Evolutionary conservation across 176 grass and related monocot species (phyloP).

Genomic region (Avena sativa): DNA sequence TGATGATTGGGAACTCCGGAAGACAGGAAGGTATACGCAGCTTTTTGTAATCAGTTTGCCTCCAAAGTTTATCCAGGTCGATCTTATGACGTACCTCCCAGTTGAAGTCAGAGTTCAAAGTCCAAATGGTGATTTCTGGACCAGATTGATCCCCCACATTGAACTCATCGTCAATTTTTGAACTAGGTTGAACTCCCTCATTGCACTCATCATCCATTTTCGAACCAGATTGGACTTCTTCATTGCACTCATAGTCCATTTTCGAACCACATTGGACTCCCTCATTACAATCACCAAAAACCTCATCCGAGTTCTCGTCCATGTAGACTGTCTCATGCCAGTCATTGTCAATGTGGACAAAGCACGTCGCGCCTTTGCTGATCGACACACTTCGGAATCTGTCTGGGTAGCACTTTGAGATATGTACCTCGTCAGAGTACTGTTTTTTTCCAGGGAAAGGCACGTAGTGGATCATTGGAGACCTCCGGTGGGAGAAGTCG

Average conservation of each 20-base stretch:
- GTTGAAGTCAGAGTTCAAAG: not conserved
- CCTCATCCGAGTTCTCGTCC: not conserved
- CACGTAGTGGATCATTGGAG: not conserved
- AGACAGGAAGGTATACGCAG: not conserved
- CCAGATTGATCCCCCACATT: too few relatives aligned
- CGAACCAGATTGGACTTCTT: too few relatives aligned
- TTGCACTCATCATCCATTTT: not conserved
- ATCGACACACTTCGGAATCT: not conserved
- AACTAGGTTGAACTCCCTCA: not conserved
- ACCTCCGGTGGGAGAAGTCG: not conserved
- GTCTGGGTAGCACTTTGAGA: not conserved
- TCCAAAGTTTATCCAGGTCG: not conserved
- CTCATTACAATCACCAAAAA: not conserved
- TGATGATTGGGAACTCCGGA: not conserved
- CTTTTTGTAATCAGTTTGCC: not conserved
- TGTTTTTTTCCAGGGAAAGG: not conserved
- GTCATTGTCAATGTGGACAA: slow-evolving; percentile 3
- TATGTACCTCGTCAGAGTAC: not conserved
- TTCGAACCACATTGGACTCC: not conserved
- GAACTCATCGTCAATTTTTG: not conserved
- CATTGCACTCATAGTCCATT: not conserved
- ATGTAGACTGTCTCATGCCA: not conserved
- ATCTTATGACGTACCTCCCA: not conserved
- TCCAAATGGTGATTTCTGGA: not conserved
- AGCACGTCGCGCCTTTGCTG: not conserved